Conservation (phyloP, 495 filamentous ascomycete species). For the Lasiosphaeria hispida region DNA sequence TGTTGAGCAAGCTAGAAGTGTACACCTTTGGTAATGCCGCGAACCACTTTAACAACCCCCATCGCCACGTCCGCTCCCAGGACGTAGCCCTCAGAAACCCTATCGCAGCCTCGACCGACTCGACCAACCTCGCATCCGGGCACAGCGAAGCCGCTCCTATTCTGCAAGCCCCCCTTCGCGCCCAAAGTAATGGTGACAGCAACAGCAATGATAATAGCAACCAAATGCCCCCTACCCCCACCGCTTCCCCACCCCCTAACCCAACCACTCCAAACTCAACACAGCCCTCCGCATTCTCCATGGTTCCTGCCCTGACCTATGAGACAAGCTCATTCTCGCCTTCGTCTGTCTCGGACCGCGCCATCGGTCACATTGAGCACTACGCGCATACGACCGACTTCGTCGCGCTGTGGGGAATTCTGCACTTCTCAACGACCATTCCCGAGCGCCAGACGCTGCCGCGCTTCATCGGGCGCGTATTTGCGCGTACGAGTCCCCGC, state of each 20-base stretch:
- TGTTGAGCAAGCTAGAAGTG: constrained; percentile 69
- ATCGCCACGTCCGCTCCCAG: constrained; percentile 34
- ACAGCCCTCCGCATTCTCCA: background rate
- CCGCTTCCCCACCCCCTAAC: background rate
- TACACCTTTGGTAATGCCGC: constrained; percentile 85
- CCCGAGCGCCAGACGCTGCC: constrained; percentile 39
- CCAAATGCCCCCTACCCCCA: background rate
- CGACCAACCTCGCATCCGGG: constrained; percentile 10
- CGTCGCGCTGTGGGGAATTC: constrained; percentile 71
- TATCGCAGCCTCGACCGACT: constrained; percentile 25
- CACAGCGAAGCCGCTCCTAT: background rate
- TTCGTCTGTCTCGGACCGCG: constrained; percentile 36
- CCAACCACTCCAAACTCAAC: background rate
- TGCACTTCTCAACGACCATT: constrained; percentile 58
- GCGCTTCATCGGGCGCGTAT: constrained; percentile 74
- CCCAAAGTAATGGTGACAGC: background rate
- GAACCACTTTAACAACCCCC: constrained; percentile 86
- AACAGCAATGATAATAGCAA: background rate
- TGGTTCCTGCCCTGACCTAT: constrained; percentile 10
- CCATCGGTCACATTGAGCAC: constrained; percentile 77
- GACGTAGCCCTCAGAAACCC: constrained; percentile 22
- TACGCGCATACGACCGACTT: constrained; percentile 77
- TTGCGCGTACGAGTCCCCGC: constrained; percentile 55
- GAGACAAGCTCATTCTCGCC: constrained; percentile 19
- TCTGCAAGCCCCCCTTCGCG: background rate